Evolutionary conservation across 331 rosid genomes (phyloP).

Genomic region (Erythrophleum ivorense): DNA sequence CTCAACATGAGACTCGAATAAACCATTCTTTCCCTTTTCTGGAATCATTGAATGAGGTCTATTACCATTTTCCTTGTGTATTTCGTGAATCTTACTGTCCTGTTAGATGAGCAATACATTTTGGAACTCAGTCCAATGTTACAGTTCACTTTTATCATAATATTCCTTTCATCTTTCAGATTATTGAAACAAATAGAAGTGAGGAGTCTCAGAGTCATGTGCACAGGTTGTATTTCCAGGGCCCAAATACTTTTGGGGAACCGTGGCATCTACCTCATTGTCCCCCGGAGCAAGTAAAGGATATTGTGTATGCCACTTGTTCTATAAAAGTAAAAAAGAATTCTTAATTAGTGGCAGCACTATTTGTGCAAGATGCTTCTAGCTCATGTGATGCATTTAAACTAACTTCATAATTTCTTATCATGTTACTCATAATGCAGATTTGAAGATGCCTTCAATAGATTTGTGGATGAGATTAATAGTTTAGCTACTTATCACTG

Average conservation of each 20-base stretch:
- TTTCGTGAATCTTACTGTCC: constrained; percentile 9
- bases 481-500: constrained; percentile 88
- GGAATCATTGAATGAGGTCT: constrained; percentile 96
- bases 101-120: constrained; percentile 2
- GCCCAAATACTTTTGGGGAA: constrained; percentile 95
- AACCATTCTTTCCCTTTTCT: constrained; percentile 94
- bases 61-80: constrained; percentile 30
- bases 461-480: constrained; percentile 93
- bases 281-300: constrained; percentile 94
- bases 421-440: constrained; percentile 56
- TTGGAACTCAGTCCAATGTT: constrained; percentile 27
- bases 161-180: constrained; percentile 56
- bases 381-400: constrained; percentile 29
- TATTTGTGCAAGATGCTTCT: constrained; percentile 35
- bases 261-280: constrained; percentile 97
- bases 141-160: constrained; percentile 23
- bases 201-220: constrained; percentile 96
- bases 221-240: constrained; percentile 93
- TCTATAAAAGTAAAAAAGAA: constrained; percentile 28
- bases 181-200: constrained; percentile 91
- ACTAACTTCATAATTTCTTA: constrained; percentile 10
- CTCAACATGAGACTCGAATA: constrained; percentile 82
- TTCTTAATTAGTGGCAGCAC: not conserved
- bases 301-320: constrained; percentile 78
- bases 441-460: constrained; percentile 90